Evolutionary conservation across 1,284 basidiomycete genomes (phyloP).

Genomic region (Cryptococcus hybrid): DNA sequence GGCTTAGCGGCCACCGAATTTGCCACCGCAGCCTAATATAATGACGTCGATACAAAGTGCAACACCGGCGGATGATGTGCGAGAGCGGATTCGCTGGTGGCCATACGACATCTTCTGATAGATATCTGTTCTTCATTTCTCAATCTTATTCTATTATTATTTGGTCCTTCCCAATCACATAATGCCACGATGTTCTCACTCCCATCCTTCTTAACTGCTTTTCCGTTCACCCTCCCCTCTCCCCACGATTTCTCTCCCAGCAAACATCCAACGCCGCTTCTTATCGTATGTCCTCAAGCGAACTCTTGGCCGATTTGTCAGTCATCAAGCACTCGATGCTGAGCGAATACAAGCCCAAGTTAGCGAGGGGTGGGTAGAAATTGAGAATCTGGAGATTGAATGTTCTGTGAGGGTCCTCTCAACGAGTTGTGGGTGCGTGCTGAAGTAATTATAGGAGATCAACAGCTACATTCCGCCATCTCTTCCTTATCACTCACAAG

Average conservation of each 20-base stretch:
- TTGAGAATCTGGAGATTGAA: constrained; percentile 78
- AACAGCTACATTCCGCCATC: constrained; percentile 64
- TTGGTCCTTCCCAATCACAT: background rate
- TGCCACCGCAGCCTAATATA: too few species aligned
- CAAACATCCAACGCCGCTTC: constrained; percentile 82
- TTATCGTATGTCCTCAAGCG: constrained; percentile 84
- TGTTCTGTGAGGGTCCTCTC: constrained; percentile 58
- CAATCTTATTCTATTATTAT: too few species aligned
- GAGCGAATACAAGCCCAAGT: constrained; percentile 89
- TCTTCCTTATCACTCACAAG: constrained; percentile 67
- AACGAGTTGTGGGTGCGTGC: background rate
- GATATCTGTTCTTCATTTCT: too few species aligned
- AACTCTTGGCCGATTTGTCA: constrained; percentile 78
- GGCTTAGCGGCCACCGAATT: too few species aligned
- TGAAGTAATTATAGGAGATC: constrained; percentile 61
- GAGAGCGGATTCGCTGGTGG: too few species aligned
- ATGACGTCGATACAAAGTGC: too few species aligned
- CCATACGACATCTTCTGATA: too few species aligned
- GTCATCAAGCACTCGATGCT: constrained; percentile 81
- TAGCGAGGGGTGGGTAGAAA: constrained; percentile 79
- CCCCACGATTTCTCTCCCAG: constrained; percentile 61
- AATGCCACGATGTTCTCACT: constrained; percentile 32
- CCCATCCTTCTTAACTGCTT: constrained; percentile 34
- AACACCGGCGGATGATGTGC: too few species aligned
- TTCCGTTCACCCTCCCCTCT: constrained; percentile 36